Base-by-base conservation (phyloP, 2,329 filamentous ascomycete genomes). In the Aspergillus unguis region DNA sequence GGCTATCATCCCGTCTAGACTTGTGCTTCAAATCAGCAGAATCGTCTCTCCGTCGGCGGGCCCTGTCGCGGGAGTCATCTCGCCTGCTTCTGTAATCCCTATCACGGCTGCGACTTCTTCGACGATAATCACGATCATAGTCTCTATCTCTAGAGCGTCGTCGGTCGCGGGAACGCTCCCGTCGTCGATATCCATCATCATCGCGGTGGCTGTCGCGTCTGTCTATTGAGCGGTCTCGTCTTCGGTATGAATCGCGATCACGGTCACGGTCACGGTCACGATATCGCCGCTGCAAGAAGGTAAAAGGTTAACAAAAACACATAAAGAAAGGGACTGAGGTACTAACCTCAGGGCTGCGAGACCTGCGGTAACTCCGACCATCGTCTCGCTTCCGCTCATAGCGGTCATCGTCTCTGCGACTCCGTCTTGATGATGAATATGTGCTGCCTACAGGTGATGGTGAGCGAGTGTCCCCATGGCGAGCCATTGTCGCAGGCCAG, bases 361-460 rank as follows among this genome's bases (percentile, higher is more conserved):
- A 76, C 58, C 73, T 71, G 52, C 76, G 71, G 59, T 73, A 73
- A 48, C 69, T 65, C 55, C 77, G 75, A 44, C 71, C 71, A 67
- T 80, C 78, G 65, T 81, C 79, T 61, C 77, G 73, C 38, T 78
- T 77, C 65, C 75, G 74, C 46, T 81, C 79, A 63, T 76, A 71
- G 58, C 78, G 75, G 64, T 77, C 73, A 68, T 80, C 75, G 62
- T 79, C 80, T 72, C 78, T 76, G 65, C 77, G 76, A 64, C 64
- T 74, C 56, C 84, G 83, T 76, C 84, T 87, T 77, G 84, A 85
- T 68, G 85, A 84, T 74, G 84, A 85, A 74, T 83, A 81, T 71
- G 88, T 85, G 81, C 87, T 90, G 84, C 87, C 88, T 91, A 86
- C 85, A 86, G 87, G 87, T 85, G 87, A 90, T 88, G 88, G 89